Evolutionary conservation across 2,329 filamentous ascomycete genomes (phyloP).

Genomic region (Rhynchosporium agropyri): DNA sequence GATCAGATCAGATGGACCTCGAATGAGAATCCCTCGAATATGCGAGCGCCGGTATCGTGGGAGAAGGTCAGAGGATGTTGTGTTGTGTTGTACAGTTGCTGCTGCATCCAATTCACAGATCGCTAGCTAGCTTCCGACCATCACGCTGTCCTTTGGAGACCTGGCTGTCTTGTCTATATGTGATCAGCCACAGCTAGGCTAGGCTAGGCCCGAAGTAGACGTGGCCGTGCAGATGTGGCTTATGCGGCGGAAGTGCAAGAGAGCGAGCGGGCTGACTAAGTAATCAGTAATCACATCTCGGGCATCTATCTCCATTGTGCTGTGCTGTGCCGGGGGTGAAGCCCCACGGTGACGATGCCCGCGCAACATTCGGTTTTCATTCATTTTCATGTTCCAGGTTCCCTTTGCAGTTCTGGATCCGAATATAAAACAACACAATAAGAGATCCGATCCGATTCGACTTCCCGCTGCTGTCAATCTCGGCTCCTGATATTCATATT

Average conservation of each 20-base stretch:
- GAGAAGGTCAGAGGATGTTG: conserved; percentile 19
- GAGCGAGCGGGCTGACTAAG: not conserved
- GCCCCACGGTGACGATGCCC: conserved; percentile 13
- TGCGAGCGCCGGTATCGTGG: conserved; percentile 17
- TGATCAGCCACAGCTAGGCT: conserved; percentile 16
- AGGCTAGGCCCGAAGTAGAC: conserved; percentile 15
- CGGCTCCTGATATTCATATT: not conserved
- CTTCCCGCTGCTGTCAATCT: conserved; percentile 3
- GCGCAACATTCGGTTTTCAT: conserved; percentile 14
- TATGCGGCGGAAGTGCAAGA: not conserved
- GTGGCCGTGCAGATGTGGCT: conserved; percentile 13
- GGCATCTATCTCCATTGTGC: not conserved
- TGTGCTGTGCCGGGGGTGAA: conserved; percentile 1
- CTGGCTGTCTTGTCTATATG: not conserved
- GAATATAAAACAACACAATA: not conserved
- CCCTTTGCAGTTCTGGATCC: not conserved
- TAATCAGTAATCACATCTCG: not conserved
- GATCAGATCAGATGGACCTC: conserved; percentile 12
- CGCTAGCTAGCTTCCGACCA: not conserved
- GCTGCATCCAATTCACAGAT: no score
- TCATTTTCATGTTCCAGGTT: not conserved
- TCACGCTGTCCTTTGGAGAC: conserved; percentile 31
- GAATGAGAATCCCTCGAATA: conserved; percentile 20
- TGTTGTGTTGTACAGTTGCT: not conserved
- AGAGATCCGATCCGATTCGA: not conserved